Conservation (phyloP, 2,329 filamentous ascomycete species). For the Monosporascus sp. region DNA sequence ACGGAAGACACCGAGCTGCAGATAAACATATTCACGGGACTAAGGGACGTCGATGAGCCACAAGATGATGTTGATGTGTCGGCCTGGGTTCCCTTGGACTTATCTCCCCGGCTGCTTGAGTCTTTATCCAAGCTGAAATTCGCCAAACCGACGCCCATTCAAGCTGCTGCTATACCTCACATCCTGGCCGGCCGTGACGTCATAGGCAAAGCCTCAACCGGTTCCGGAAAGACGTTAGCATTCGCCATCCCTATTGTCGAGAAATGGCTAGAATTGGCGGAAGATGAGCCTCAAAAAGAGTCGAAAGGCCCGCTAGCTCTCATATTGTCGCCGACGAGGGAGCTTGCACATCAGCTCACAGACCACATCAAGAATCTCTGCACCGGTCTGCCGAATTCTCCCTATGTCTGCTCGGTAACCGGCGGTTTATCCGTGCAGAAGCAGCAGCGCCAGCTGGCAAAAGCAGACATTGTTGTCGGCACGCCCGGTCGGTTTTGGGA, state of each 20-base stretch:
- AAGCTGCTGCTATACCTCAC: slow-evolving; percentile 71
- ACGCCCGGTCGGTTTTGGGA: slow-evolving; percentile 95
- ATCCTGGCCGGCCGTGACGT: slow-evolving; percentile 82
- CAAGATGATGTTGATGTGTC: slow-evolving; percentile 66
- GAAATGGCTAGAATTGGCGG: slow-evolving; percentile 55
- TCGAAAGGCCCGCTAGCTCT: slow-evolving; percentile 61
- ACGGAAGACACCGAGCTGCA: slow-evolving; percentile 35
- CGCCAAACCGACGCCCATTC: slow-evolving; percentile 73
- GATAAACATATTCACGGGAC: slow-evolving; percentile 47
- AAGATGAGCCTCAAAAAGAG: slow-evolving; percentile 22
- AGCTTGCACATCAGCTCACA: slow-evolving; percentile 86
- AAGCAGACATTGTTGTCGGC: slow-evolving; percentile 87
- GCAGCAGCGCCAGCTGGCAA: slow-evolving; percentile 76
- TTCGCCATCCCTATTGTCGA: slow-evolving; percentile 94
- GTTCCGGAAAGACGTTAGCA: slow-evolving; percentile 92
- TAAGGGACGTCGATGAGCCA: slow-evolving; percentile 48
- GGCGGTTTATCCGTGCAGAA: slow-evolving; percentile 93
- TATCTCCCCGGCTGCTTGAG: slow-evolving; percentile 67
- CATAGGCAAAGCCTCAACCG: slow-evolving; percentile 92
- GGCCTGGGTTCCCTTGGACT: slow-evolving; percentile 68
- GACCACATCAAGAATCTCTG: slow-evolving; percentile 77
- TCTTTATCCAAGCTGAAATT: slow-evolving; percentile 78
- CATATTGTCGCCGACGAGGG: slow-evolving; percentile 85
- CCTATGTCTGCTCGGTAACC: slow-evolving; percentile 81
- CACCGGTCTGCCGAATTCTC: slow-evolving; percentile 50